Evolutionary conservation across 441 rosid species (phyloP), one percentile per base, ranked within the genome.

Genomic region (Lepidium campestre): DNA sequence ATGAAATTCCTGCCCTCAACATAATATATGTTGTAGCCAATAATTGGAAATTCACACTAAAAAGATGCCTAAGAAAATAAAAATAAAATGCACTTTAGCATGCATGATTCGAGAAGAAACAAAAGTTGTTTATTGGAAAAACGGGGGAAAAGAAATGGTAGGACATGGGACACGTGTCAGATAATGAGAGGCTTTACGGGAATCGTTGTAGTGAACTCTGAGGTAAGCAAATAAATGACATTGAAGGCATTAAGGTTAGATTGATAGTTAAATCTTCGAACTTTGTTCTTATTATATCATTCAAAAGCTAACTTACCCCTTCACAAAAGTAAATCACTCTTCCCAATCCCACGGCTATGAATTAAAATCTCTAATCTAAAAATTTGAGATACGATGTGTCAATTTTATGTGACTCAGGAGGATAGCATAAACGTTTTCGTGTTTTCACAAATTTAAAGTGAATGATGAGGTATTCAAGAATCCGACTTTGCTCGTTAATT

Each of bases 201-300:
- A 36, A 60, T 36, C 55, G 61, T 13, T 44, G 23, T 70, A 62
- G 68, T 62, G 75, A 55, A 27, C 5, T 36, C 17, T 62, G 64
- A 70, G 50, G 75, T 70, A 62, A 70, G 75, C 75, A 70, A 46
- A 62, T 58, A 55, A 55, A 53, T 70, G 75, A 70, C 75, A 70
- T 36, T 35, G 69, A 70, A 71, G 49, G 75, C 75, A 71, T 62
- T 62, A 71, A 62, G 42, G 42, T 52, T 5, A 5, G 68, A n/a
- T 15, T 40, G 44, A 67, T 54, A 54, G 27, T 29, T 17, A 44
- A 45, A 70, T 70, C 68, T 70, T 70, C 63, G 41, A 70, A 62
- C 17, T 42, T 60, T 69, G 62, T 15, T 35, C 34, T 44, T 70
- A 70, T 62, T 1, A 25, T 17, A 53, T 62, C 56, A 62, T 36